Conservation (phyloP, 371 early-diverging fungal species). For the Mortierella sp. region DNA sequence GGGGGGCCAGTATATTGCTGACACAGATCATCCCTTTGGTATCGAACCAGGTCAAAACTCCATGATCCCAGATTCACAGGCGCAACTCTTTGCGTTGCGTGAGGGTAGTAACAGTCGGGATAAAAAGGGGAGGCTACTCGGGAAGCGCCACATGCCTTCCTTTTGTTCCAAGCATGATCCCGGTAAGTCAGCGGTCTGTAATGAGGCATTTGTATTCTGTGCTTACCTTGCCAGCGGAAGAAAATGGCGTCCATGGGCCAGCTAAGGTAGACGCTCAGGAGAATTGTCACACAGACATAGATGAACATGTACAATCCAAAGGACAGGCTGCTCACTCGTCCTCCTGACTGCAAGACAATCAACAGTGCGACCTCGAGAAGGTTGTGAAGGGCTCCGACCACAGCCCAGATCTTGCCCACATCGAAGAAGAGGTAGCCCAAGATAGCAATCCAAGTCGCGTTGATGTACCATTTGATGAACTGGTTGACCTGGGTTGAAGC, state of each 20-base stretch:
- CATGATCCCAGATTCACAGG: too few relatives aligned
- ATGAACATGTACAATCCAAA: constrained; percentile 51
- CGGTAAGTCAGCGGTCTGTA: neutral
- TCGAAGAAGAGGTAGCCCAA: constrained; percentile 55
- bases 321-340: constrained; percentile 49
- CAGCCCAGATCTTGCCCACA: constrained; percentile 62
- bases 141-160: too few relatives aligned
- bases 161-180: too few relatives aligned
- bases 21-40: too few relatives aligned
- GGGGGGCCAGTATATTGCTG: too few relatives aligned
- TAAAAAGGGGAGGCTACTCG: too few relatives aligned
- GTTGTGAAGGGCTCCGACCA: constrained; percentile 61
- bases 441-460: constrained; percentile 55
- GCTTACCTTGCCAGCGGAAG: constrained; percentile 61
- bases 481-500: constrained; percentile 51
- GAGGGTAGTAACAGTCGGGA: too few relatives aligned
- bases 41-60: too few relatives aligned
- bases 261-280: constrained; percentile 46
- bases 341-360: constrained; percentile 34
- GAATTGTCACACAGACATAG: constrained; percentile 49
- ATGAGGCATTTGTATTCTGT: neutral
- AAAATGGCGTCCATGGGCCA: constrained; percentile 65
- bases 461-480: constrained; percentile 51
- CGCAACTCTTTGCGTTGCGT: too few relatives aligned
- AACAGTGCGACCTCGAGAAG: constrained; percentile 57